These are phyloP conservation scores for Achaetomiella virescens DNA, from an alignment of 495 filamentous ascomycete species.

Conservation along the genomic window DNA sequence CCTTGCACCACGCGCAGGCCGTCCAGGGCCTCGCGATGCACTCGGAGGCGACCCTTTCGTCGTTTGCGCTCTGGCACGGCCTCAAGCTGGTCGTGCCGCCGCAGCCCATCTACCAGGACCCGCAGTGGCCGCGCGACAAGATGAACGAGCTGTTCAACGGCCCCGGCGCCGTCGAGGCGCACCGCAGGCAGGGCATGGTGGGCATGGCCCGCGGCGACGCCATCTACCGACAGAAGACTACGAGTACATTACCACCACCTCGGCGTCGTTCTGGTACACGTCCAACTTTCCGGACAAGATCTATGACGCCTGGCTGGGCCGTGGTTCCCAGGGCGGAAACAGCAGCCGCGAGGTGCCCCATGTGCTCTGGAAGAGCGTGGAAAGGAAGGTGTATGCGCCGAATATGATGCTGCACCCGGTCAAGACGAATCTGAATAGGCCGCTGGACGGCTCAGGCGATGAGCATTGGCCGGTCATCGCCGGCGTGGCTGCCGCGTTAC, in stretches of 20 bases:
- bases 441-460: background rate
- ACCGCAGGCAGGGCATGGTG: background rate
- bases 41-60: background rate
- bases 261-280: conserved; percentile 2
- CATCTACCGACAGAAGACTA: background rate
- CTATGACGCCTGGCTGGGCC: conserved; percentile 1
- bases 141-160: conserved; percentile 4
- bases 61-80: conserved; percentile 5
- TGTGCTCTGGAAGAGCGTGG: background rate
- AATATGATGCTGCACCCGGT: conserved; percentile 7
- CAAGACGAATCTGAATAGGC: conserved; percentile 1
- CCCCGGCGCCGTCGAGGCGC: background rate
- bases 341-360: background rate
- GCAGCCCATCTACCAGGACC: background rate
- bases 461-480: background rate
- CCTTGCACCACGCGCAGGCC: conserved; percentile 2
- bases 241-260: background rate
- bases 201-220: background rate
- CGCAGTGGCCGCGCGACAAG: conserved; percentile 4
- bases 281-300: conserved; percentile 1
- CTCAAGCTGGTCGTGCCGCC: conserved; percentile 5
- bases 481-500: background rate
- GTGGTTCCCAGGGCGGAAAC: background rate
- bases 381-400: conserved; percentile 1
- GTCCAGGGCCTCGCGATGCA: background rate